Percentiles rank a stretch among this genome's conserved stretches.
Conservation (phyloP, 2,329 filamentous ascomycete genomes). For the Aspergillus luchuensis region DNA sequence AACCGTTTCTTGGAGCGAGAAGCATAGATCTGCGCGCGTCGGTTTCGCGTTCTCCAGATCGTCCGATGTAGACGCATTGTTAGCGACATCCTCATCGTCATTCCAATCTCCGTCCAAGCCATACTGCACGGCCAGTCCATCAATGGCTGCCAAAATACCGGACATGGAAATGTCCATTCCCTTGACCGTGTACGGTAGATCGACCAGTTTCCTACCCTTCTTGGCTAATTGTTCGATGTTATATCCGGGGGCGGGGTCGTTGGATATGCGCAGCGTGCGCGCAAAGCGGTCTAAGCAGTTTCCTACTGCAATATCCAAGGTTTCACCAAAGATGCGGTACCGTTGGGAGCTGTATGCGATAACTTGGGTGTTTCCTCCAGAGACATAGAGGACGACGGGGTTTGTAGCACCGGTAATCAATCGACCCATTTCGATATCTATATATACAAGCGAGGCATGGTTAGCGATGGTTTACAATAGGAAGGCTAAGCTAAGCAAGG, state of each 20-base stretch:
- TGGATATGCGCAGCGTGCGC: constrained; percentile 84
- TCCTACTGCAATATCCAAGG: constrained; percentile 94
- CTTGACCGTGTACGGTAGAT: constrained; percentile 94
- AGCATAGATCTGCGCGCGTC: constrained; percentile 84
- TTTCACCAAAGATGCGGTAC: constrained; percentile 97
- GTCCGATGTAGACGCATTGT: constrained; percentile 24
- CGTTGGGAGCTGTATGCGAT: constrained; percentile 93
- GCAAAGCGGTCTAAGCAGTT: constrained; percentile 98
- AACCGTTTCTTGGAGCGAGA: constrained; percentile 91
- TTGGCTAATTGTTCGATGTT: constrained; percentile 96
- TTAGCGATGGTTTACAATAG: constrained; percentile 4
- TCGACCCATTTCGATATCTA: constrained; percentile 94
- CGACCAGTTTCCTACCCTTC: constrained; percentile 70
- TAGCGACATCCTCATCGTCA: constrained; percentile 52
- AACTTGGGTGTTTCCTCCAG: constrained; percentile 94
- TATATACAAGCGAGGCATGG: neutral
- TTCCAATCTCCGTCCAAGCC: constrained; percentile 39
- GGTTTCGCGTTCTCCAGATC: constrained; percentile 47
- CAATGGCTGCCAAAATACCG: constrained; percentile 82
- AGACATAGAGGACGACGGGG: constrained; percentile 94
- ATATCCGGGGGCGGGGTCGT: constrained; percentile 95
- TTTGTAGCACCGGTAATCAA: constrained; percentile 83
- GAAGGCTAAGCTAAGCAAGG: neutral
- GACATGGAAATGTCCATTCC: constrained; percentile 98
- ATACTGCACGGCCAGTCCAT: constrained; percentile 68